Evolutionary conservation across 306 rosid species (phyloP), one percentile per base, ranked within the genome.

Genomic region (Glycine soja): DNA sequence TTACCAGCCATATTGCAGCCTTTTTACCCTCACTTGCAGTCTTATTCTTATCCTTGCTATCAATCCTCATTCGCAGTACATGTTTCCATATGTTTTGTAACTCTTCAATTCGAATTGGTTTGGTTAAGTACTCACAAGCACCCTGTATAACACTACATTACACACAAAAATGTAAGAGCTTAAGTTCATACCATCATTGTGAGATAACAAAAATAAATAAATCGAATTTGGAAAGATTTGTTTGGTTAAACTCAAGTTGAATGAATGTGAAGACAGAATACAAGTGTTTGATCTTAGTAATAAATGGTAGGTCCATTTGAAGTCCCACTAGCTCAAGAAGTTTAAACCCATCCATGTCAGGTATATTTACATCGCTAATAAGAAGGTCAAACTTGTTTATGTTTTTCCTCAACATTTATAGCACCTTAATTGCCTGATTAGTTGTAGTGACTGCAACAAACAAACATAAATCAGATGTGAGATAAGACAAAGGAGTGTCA

Each of bases 281-380:
- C 65, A 62, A 46, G 63, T 64, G 45, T 54, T 65, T 63, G 74
- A 69, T 78, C 96, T 88, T 88, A 94, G 97, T 94, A 43, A 94
- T 92, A 34, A 94, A 92, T 34, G 98, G 97, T 43, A 94, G 86
- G 89, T 94, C 97, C 97, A 89, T 94, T 74, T 92, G 97, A 70
- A 88, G 97, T 73, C 92, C 97, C 76, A 92, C 88, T 11, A 62
- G 86, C 85, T 91, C 91, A 83, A 94, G 97, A 11, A 92, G 95
- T 92, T 91, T 87, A 72, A 94, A 94, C 45, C 98, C 98, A 81
- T 94, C 97, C 90, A 94, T 92, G 82, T 90, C 97, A 10, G 97
- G 97, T 95, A 94, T 94, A 24, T 89, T 89, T 3, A 94, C 97
- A 81, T 92, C 98, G 72, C 94, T 91, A 10, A 94, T 92, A 80